These are phyloP conservation scores for Echria macrotheca DNA, from an alignment of 495 filamentous ascomycete genomes.

Conservation along the genomic window DNA sequence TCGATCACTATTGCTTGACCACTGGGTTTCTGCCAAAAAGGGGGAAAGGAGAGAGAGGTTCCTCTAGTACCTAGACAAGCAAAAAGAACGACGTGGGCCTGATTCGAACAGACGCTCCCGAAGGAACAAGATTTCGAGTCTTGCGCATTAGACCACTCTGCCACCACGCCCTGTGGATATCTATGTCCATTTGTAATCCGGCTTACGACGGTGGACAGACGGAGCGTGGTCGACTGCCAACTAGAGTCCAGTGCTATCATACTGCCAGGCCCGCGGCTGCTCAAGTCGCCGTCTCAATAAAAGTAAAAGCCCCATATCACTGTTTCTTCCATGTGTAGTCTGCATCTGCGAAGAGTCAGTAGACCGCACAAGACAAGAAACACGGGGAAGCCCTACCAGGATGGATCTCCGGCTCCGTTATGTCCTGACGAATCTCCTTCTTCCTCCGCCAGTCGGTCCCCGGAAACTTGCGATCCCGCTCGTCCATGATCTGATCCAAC, in stretches of 20 bases:
- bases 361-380: too few species aligned
- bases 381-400: conserved; percentile 31
- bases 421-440: conserved; percentile 55
- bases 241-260: too few species aligned
- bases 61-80: too few species aligned
- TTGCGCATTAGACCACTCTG: conserved; percentile 8
- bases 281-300: too few species aligned
- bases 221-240: too few species aligned
- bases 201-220: too few species aligned
- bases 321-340: conserved; percentile 3
- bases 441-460: conserved; percentile 56
- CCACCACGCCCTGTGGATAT: background rate
- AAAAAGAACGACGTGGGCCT: background rate
- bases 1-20: too few species aligned
- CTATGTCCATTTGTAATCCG: too few species aligned
- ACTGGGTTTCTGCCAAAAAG: too few species aligned
- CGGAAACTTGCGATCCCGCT: conserved; percentile 64
- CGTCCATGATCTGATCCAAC: conserved; percentile 53
- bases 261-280: too few species aligned
- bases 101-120: conserved; percentile 8
- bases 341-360: conserved; percentile 2
- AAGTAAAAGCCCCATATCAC: too few species aligned
- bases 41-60: too few species aligned
- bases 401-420: conserved; percentile 56
- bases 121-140: conserved; percentile 8